These are phyloP conservation scores for Microdochium paspali DNA, from an alignment of 2,329 filamentous ascomycete genomes.

Conservation along the genomic window DNA sequence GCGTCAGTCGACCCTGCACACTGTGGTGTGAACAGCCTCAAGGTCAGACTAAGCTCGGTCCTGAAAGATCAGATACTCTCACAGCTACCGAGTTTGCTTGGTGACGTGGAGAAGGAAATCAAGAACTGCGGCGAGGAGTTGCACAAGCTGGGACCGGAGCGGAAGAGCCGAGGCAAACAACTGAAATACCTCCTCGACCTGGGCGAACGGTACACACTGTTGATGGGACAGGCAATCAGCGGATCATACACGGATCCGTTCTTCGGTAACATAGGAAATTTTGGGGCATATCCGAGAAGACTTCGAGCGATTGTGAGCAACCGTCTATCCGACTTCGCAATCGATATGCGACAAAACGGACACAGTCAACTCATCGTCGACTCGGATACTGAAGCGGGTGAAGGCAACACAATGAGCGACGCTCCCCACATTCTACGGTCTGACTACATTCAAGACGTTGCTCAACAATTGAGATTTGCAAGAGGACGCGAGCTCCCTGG, in stretches of 20 bases:
- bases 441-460: conserved; percentile 29
- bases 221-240: conserved; percentile 35
- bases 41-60: conserved; percentile 37
- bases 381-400: conserved; percentile 3
- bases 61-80: conserved; percentile 34
- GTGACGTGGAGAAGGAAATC: conserved; percentile 29
- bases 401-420: background rate
- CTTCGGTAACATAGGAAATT: conserved; percentile 28
- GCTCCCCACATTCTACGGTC: conserved; percentile 15
- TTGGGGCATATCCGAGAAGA: conserved; percentile 26
- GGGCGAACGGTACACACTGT: conserved; percentile 30
- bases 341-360: conserved; percentile 9
- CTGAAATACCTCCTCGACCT: conserved; percentile 34
- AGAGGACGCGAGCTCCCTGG: conserved; percentile 50
- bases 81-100: conserved; percentile 34
- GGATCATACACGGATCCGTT: conserved; percentile 42
- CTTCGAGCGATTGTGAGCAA: conserved; percentile 46
- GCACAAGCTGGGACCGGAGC: conserved; percentile 35
- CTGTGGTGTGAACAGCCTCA: conserved; percentile 38
- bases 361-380: conserved; percentile 19
- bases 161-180: conserved; percentile 36
- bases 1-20: conserved; percentile 18
- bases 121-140: conserved; percentile 25
- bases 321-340: conserved; percentile 34
- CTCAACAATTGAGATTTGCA: conserved; percentile 25